Evolutionary conservation across 495 filamentous ascomycete genomes (phyloP), one percentile per base, ranked within the genome.

Genomic region (Penicillium macrosclerotiorum): DNA sequence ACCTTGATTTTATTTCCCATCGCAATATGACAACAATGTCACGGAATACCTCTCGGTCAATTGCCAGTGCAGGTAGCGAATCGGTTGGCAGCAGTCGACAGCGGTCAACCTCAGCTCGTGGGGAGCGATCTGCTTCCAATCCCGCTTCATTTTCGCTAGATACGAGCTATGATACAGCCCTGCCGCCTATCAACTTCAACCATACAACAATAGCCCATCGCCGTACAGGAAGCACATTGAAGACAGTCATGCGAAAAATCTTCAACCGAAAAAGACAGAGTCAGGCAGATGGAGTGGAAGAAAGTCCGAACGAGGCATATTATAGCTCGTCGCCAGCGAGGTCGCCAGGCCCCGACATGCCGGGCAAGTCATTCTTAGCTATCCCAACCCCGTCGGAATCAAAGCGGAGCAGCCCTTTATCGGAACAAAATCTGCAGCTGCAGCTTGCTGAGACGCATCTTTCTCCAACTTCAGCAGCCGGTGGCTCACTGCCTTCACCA

Each of bases 171-270:
- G 50, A 59, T 49, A 65, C 50, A 20, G 63, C 42, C 29, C 39
- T 50, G 43, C 60, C 59, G 17, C 64, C 57, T 30, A 69, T 60
- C 23, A 44, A 51, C 8, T 54, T 49, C n/a, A 48, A 59, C 19
- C 55, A 59, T 5, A 37, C 45, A 3, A 31, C 61, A 0, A 22
- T 56, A 9, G 44, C 46, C 14, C 66, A 69, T 41, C 72, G 72
- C 19, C 67, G 72, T 7, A 71, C 65, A 0, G 72, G 65, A 8
- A 75, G 69, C 42, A 72, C 72, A 1, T 42, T 73, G 32, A 73
- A 71, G 43, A 73, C 67, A 2, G 72, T 75, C 8, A 75, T 75
- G 72, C 65, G 67, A 29, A 75, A 68, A 52, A 69, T 75, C 18
- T 75, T 75, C 55, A 72, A 62, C 16, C 56, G 67, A 3, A 73